Base-by-base conservation (phyloP, 1,284 basidiomycete genomes). In the Malassezia cuniculi region DNA sequence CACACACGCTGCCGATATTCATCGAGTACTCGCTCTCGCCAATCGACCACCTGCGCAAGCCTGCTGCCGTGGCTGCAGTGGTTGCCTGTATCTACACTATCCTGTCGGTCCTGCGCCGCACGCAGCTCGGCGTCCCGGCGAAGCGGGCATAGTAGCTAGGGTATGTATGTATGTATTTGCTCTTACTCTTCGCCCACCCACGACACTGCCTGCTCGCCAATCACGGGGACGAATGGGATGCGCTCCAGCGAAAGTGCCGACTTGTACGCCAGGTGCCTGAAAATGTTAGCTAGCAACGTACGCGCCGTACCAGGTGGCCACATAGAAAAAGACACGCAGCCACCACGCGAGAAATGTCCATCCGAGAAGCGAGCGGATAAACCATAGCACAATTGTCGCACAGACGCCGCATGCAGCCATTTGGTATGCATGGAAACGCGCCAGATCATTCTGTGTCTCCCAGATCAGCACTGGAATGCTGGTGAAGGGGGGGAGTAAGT, bases 361-460 rank as follows among this genome's bases (percentile, higher is more conserved):
- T 0, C 42, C 42, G 14, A 45, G 36, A 6, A 45, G 14, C 5
- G 7, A 6, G 7, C 42, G 31, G 8, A 54, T 28, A 10, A 56
- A 22, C 37, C 49, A 52, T 1, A 50, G 18, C 2, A 31, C 7
- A 29, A 48, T 16, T 25, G 52, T 32, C 11, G 27, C 32, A 5
- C 14, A 28, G 12, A 48, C 41, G 20, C 54, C 52, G 12, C 39
- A 41, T 3, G 54, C n/a, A 4, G 41, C 52, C 7, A 49, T 28
- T 31, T 56, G 54, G 27, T 54, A 56, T n/a, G 49, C 54, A 29
- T 56, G 54, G 32, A 56, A 56, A 9, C 54, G 43, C 3, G 45
- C 52, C 12, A 56, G 39, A 39, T 56, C 54, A 38, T 54, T 54
- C 22, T 48, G 33, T 2, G 54, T 56, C 28, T 54, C 52, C 9